Evolutionary conservation across 2,329 filamentous ascomycete species (phyloP).

Genomic region (Xylaria sp.): DNA sequence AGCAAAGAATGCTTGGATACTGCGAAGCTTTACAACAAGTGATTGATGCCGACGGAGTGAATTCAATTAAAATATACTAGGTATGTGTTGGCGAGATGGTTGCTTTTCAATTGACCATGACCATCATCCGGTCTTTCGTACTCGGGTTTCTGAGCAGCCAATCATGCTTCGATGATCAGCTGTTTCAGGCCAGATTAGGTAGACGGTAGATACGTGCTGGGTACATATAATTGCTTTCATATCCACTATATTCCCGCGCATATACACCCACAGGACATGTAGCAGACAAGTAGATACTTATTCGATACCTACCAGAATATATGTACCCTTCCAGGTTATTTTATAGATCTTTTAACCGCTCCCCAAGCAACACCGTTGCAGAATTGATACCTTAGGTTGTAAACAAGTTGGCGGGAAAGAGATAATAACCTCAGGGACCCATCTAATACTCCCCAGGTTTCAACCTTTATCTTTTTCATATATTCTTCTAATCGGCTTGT

Average conservation of each 20-base stretch:
- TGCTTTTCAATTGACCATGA: background rate
- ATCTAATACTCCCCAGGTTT: background rate
- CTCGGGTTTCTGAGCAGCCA: slow-evolving; percentile 29
- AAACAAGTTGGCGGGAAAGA: background rate
- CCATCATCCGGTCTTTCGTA: slow-evolving; percentile 23
- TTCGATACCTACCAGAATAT: too few species aligned
- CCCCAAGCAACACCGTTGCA: background rate
- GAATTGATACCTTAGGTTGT: background rate
- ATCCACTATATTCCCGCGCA: background rate
- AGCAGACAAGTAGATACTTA: background rate
- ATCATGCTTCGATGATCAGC: slow-evolving; percentile 13
- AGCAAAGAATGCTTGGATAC: background rate
- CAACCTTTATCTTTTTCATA: background rate
- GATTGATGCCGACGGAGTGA: background rate
- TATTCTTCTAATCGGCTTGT: background rate
- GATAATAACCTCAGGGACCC: background rate
- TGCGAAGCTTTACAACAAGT: background rate
- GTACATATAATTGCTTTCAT: background rate
- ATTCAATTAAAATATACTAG: background rate
- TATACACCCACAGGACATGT: background rate
- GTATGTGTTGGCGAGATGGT: background rate
- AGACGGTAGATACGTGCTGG: slow-evolving; percentile 10
- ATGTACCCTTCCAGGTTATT: background rate
- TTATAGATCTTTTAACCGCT: slow-evolving; percentile 19
- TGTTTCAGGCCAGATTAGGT: slow-evolving; percentile 30